Percentiles rank a stretch among this genome's conserved stretches.
Evolutionary conservation across 1,284 basidiomycete genomes (phyloP).

Genomic region (Tetrapyrgos nigripes): DNA sequence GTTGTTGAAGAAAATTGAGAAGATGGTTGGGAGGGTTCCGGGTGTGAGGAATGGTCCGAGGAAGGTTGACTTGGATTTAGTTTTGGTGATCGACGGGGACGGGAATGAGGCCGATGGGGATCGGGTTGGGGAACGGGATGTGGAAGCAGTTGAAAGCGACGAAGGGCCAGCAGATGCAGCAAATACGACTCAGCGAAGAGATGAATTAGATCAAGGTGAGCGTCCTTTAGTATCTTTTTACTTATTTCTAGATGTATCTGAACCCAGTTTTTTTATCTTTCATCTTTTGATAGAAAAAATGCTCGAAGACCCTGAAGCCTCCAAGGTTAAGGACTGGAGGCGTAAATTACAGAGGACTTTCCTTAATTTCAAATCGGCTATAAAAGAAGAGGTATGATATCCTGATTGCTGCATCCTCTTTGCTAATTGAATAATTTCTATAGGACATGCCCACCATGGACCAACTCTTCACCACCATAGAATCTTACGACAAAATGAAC

Average conservation of each 20-base stretch:
- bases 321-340: slow-evolving; percentile 86
- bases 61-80: slow-evolving; percentile 90
- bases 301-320: slow-evolving; percentile 72
- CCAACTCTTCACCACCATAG: slow-evolving; percentile 82
- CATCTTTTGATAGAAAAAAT: slow-evolving; percentile 43
- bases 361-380: slow-evolving; percentile 60
- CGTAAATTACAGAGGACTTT: slow-evolving; percentile 92
- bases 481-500: slow-evolving; percentile 84
- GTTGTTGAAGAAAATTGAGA: slow-evolving; percentile 81
- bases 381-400: slow-evolving; percentile 62
- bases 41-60: slow-evolving; percentile 89
- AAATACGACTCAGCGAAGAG: too few species aligned
- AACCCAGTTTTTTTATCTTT: neutral
- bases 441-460: slow-evolving; percentile 85
- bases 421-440: slow-evolving; percentile 13
- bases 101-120: too few species aligned
- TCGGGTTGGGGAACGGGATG: too few species aligned
- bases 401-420: slow-evolving; percentile 10
- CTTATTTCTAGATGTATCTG: too few species aligned
- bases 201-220: too few species aligned
- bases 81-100: too few species aligned
- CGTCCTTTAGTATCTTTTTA: too few species aligned
- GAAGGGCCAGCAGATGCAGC: too few species aligned
- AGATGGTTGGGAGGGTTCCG: slow-evolving; percentile 80
- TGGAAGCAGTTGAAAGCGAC: too few species aligned